Base-by-base conservation (phyloP, 352 stramenopile species). In the Peronospora tabacina region DNA sequence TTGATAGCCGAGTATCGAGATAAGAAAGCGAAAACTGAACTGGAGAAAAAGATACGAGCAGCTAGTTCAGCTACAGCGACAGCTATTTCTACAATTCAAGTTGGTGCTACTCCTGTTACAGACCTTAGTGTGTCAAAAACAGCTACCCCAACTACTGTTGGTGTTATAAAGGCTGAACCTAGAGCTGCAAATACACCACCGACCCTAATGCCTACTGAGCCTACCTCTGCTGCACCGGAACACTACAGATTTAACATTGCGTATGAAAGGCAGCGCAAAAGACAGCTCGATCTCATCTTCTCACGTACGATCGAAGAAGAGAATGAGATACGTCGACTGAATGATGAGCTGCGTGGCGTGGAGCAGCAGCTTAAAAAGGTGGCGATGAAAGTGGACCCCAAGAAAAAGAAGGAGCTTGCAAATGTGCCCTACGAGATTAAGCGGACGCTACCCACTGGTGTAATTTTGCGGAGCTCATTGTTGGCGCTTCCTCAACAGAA, bases 191-290 rank as follows among this genome's bases (percentile, higher is more conserved):
- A 34, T 42, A 57, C 49, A 20, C 36, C 50, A 35, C 53, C 44
- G 16, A 48, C 56, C 0, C 35, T 52, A 20, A 30, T 40, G 11
- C 10, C 49, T 55, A 36, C 42, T 16, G 49, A 24, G 10, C 24
- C 42, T 40, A 24, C 42, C 11, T 34, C 52, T 3, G 32, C 58
- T 19, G 34, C 57, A 29, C 54, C 26, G 12, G 63, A 66, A 36
- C 66, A 72, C 33, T 85, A 71, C 44, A 59, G 40, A 19, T 88
- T 85, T 46, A 82, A 85, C 47, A 63, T 84, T 19, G 55, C 47
- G 5, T 86, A 88, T 52, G 76, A 88, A 55, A 82, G 75, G 33
- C 76, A 88, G 44, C 73, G 76, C 40, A 88, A 88, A 61, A 70
- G 54, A 16, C 74, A 85, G 44, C 50, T 88, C 32, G 76, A 88